These are phyloP conservation scores for Areca catechu DNA, from an alignment of 176 grass and related monocot genomes.

Conservation along the genomic window DNA sequence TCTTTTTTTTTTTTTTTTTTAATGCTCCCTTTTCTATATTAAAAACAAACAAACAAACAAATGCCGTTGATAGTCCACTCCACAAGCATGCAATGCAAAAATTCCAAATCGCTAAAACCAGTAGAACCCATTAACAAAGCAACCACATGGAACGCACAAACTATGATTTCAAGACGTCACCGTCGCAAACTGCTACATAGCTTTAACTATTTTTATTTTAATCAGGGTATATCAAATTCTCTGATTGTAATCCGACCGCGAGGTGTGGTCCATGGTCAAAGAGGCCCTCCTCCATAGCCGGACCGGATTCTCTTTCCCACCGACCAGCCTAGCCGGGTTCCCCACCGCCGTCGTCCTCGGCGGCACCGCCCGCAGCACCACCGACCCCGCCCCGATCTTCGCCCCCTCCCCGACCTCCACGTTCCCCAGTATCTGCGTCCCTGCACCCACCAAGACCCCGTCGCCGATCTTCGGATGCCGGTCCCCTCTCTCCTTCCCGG, in stretches of 20 bases:
- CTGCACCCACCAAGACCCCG: constrained; percentile 75
- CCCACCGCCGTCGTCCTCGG: constrained; percentile 61
- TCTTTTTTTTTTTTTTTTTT: no score
- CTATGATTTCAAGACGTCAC: no score
- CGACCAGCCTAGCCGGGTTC: constrained; percentile 46
- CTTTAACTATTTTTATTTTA: no score
- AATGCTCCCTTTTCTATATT: no score
- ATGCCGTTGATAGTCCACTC: no score
- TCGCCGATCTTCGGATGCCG: constrained; percentile 81
- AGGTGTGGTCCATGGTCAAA: constrained; percentile 66
- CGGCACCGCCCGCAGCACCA: constrained; percentile 59
- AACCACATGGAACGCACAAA: no score
- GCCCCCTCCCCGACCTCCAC: constrained; percentile 55
- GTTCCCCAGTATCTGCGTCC: constrained; percentile 69
- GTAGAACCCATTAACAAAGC: no score
- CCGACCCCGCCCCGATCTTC: constrained; percentile 63
- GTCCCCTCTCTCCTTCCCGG: constrained; percentile 64
- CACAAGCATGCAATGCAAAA: no score
- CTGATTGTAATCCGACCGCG: constrained; percentile 5
- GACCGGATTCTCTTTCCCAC: constrained; percentile 24
- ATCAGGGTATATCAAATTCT: no score
- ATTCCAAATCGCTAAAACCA: no score
- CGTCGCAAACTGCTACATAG: no score
- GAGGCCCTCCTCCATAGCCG: constrained; percentile 24
- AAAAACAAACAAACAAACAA: no score